Base-by-base conservation (phyloP, 2,329 filamentous ascomycete genomes). In the Aspergillus piperis region DNA sequence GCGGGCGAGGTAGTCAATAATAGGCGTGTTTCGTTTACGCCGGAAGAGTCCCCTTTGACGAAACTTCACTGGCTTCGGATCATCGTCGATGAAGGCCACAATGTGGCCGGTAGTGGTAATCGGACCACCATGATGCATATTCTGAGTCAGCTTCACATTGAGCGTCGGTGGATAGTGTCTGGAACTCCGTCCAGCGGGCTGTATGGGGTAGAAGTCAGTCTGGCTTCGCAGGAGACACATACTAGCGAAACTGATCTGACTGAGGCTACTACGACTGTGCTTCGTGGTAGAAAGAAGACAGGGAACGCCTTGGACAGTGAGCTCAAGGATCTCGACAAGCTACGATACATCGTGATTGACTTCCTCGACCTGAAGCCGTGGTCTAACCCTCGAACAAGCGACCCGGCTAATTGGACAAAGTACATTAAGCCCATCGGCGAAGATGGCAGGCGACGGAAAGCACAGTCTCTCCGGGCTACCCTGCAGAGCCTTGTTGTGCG, bases 51-150 rank as follows among this genome's bases (percentile, higher is more conserved):
- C 1, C 85, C 89, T 0, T 75, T 97, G 17, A 86, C 86, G 41
- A 76, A 85, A 7, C 75, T 97, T 3, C 92, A 91, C 67, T 96
- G 94, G 83, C 88, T 96, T 68, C 84, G 94, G 1, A 88, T 96
- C 50, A 93, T 98, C 49, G 89, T 96, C 17, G 94, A 98, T 65
- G 94, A 97, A 80, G 94, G 94, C 0, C 92, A 97, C 72, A 90
- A 85, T 61, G 88, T 96, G 60, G 91, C 91, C 0, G 89, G 90
- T 39, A 85, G 84, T 5, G 79, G 80, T 8, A 80, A 80, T 54
- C 86, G 82, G 66, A 91, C 86, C 1, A 83, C 80, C 49, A 84
- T 86, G 32, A 80, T 84, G 5, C 72, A 82, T 15, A 79, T 88
- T 8, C 77, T 86, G 5, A 77, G 83, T 38, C 77, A 81, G 54